Evolutionary conservation across 306 rosid species (phyloP), one percentile per base, ranked within the genome.

Genomic region (Cucumis hystrix): DNA sequence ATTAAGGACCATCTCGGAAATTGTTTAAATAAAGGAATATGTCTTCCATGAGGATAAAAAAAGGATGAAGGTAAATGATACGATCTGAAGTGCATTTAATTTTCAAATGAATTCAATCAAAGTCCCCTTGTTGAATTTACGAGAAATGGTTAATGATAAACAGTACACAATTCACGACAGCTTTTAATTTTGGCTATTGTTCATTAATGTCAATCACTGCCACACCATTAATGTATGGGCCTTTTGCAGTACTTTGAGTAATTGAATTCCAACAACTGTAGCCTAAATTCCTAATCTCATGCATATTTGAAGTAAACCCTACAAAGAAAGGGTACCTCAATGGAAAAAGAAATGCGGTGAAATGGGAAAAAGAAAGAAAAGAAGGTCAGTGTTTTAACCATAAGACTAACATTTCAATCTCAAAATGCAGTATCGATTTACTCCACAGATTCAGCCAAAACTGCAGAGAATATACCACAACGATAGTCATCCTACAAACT

Each of bases 391-490:
- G 60, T 8, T 71, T 35, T 37, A 51, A 73, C 63, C 62, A 73
- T 10, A 73, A 28, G 23, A 54, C 63, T 51, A 15, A 49, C 45
- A 49, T 45, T 73, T 73, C 77, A 73, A 54, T 54, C 17, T 52
- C 77, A 54, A 73, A 54, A 51, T 73, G 62, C 77, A 73, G 77
- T 52, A 52, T 16, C 77, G 47, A 47, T 51, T 39, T 1, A 52
- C 59, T 30, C 62, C 77, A 54, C 62, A 52, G 16, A 51, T 72
- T 72, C 20, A 47, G 60, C 23, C 28, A 25, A 71, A 71, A 71
- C 76, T 49, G 59, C 76, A 49, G 76, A 72, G 61, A 72, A 51
- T 72, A 72, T 72, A 72, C 59, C 43, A 51, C 76, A 51, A 2
- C 33, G 49, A 33, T 18, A 54, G 41, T 73, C 63, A 54, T 73